A percentile compares a stretch with the other conserved stretches of the same genome.
These are phyloP conservation scores for Leptographium wingfieldii DNA, from an alignment of 2,329 filamentous ascomycete species.

Conservation along the genomic window DNA sequence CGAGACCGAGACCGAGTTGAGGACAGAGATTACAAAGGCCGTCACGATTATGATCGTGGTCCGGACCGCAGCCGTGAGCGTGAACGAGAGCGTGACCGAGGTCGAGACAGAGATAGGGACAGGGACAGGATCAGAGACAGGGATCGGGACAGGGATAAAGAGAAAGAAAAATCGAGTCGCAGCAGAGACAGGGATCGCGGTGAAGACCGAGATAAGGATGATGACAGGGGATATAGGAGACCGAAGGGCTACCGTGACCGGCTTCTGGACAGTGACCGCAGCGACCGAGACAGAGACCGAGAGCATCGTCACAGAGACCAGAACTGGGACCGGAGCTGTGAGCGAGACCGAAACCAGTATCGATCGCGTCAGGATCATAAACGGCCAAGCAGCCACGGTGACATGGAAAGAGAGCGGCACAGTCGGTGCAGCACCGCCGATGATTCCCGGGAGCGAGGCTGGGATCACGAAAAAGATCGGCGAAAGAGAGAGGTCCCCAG, in stretches of 20 bases:
- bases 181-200: slow-evolving; percentile 13
- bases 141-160: not conserved
- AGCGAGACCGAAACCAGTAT: slow-evolving; percentile 19
- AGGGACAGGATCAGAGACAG: not conserved
- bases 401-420: slow-evolving; percentile 30
- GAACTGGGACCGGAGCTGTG: slow-evolving; percentile 6
- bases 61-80: slow-evolving; percentile 16
- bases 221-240: not conserved
- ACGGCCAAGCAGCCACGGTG: slow-evolving; percentile 37
- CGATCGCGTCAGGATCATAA: slow-evolving; percentile 26
- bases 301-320: slow-evolving; percentile 17
- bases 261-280: not conserved
- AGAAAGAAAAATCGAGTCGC: slow-evolving; percentile 13
- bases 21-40: not conserved
- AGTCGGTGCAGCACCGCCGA: slow-evolving; percentile 12
- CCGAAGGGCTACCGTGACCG: slow-evolving; percentile 10
- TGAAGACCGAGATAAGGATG: slow-evolving; percentile 8
- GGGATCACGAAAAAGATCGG: slow-evolving; percentile 8
- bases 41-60: slow-evolving; percentile 20
- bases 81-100: slow-evolving; percentile 17
- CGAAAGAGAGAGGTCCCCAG: not conserved
- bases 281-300: slow-evolving; percentile 8
- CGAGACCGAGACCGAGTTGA: slow-evolving; percentile 17
- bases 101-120: slow-evolving; percentile 16
- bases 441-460: slow-evolving; percentile 12